Evolutionary conservation across 2,329 filamentous ascomycete genomes (phyloP).

Genomic region (Furcasterigmium sp.): DNA sequence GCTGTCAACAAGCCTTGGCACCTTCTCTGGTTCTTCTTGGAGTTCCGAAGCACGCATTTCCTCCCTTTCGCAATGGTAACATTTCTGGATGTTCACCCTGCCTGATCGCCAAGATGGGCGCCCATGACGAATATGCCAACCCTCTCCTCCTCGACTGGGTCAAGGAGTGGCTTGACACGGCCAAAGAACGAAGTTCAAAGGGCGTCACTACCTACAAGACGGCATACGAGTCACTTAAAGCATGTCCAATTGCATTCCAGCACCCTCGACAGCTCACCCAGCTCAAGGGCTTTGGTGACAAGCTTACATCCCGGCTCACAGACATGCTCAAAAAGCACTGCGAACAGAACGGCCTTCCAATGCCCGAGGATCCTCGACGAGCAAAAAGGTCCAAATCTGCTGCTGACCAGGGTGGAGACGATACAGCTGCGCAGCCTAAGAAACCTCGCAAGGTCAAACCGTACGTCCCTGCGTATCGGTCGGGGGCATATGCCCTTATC

Average conservation of each 20-base stretch:
- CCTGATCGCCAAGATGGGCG: slow-evolving; percentile 18
- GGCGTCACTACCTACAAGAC: slow-evolving; percentile 67
- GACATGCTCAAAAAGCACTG: slow-evolving; percentile 57
- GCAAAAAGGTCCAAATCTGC: slow-evolving; percentile 4
- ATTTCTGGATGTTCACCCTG: background rate
- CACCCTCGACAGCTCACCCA: slow-evolving; percentile 70
- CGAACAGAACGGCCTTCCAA: slow-evolving; percentile 59
- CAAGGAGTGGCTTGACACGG: slow-evolving; percentile 70
- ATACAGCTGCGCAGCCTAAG: slow-evolving; percentile 42
- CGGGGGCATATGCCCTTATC: slow-evolving; percentile 69
- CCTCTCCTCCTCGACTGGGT: slow-evolving; percentile 68
- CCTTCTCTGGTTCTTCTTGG: background rate
- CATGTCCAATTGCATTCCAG: slow-evolving; percentile 63
- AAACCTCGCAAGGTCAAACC: slow-evolving; percentile 54
- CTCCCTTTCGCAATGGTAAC: no score
- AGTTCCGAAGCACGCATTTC: no score
- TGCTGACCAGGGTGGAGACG: slow-evolving; percentile 24
- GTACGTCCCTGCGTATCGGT: slow-evolving; percentile 69
- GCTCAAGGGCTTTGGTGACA: slow-evolving; percentile 69
- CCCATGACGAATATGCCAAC: slow-evolving; percentile 52
- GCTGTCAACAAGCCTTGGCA: no score
- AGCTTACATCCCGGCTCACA: slow-evolving; percentile 64
- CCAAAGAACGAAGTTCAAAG: slow-evolving; percentile 64
- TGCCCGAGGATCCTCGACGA: slow-evolving; percentile 52
- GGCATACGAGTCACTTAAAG: slow-evolving; percentile 72